These are phyloP conservation scores for Brettanomyces bruxellensis DNA, from an alignment of 805 yeast species.

Conservation along the genomic window DNA sequence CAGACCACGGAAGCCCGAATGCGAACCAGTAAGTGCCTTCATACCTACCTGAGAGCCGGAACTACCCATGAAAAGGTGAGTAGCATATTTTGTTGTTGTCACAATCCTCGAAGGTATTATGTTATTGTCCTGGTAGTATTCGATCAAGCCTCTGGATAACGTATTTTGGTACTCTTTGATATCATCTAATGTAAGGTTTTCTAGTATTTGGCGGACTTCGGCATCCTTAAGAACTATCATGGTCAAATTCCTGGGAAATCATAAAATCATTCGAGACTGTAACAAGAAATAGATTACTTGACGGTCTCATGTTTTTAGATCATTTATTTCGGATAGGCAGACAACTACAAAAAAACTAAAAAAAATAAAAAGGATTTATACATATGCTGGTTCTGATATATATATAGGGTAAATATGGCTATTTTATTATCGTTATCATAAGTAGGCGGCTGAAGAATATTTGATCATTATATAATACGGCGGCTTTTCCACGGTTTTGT, in stretches of 20 bases:
- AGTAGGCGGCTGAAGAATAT: neutral
- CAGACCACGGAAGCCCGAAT: slow-evolving; percentile 51
- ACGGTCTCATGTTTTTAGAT: neutral
- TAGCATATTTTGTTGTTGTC: slow-evolving; percentile 29
- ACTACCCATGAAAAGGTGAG: slow-evolving; percentile 63
- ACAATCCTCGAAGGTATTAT: slow-evolving; percentile 50
- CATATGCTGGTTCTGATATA: too few relatives aligned
- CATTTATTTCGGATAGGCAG: too few relatives aligned
- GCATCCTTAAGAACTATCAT: slow-evolving; percentile 29
- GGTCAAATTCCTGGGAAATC: neutral
- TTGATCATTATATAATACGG: slow-evolving; percentile 30
- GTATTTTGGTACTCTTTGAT: slow-evolving; percentile 28
- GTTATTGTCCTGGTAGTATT: slow-evolving; percentile 34
- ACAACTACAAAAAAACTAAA: too few relatives aligned
- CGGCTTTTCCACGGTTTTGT: slow-evolving; percentile 33
- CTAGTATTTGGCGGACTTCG: slow-evolving; percentile 22
- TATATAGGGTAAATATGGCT: too few relatives aligned
- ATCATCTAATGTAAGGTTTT: slow-evolving; percentile 16
- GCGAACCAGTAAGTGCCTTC: slow-evolving; percentile 51
- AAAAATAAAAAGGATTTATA: too few relatives aligned
- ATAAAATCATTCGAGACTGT: neutral
- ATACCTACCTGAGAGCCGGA: slow-evolving; percentile 47
- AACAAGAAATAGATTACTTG: neutral
- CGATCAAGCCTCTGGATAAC: slow-evolving; percentile 28
- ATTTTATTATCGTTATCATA: too few relatives aligned